Percentiles rank a stretch among this genome's conserved stretches.
These are phyloP conservation scores for Cyclotella distinguenda DNA, from an alignment of 108 stramenopile genomes.

Conservation along the genomic window DNA sequence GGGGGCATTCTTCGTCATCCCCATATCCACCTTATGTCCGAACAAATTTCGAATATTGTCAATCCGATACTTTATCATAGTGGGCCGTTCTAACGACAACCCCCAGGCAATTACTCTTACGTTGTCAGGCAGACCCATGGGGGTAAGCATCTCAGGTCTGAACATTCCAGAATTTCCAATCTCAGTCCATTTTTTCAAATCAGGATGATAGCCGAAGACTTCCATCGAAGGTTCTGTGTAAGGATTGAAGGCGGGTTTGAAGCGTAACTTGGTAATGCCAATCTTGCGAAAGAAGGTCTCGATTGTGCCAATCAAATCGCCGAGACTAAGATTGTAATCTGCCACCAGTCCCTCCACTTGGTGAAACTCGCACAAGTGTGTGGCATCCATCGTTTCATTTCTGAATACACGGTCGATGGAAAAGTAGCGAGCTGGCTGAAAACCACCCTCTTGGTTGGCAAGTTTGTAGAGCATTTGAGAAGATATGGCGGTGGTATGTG, in stretches of 20 bases:
- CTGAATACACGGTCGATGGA: constrained; percentile 99
- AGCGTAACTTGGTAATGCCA: constrained; percentile 97
- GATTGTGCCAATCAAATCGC: constrained; percentile 98
- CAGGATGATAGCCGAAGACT: constrained; percentile 99
- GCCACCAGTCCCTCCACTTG: constrained; percentile 99
- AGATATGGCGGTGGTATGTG: constrained; percentile 98
- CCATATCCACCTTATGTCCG: constrained; percentile 99
- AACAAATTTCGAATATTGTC: constrained; percentile 99
- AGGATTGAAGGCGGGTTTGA: constrained; percentile 99
- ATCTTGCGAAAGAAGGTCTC: constrained; percentile 99
- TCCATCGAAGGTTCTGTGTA: constrained; percentile 99
- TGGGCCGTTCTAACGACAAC: constrained; percentile 97
- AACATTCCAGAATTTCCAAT: constrained; percentile 99
- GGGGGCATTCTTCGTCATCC: constrained; percentile 90
- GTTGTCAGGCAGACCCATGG: constrained; percentile 99
- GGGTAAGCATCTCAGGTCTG: constrained; percentile 99
- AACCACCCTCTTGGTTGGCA: constrained; percentile 94
- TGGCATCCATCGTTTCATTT: constrained; percentile 99
- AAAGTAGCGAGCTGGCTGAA: constrained; percentile 96
- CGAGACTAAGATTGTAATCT: constrained; percentile 95
- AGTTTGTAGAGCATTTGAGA: constrained; percentile 96
- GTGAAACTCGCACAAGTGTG: constrained; percentile 99
- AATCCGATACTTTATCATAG: constrained; percentile 99
- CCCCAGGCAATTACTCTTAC: constrained; percentile 99
- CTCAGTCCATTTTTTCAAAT: constrained; percentile 99